Base-by-base conservation (phyloP, 2,329 filamentous ascomycete genomes). In the Amesomyces nigricolor region DNA sequence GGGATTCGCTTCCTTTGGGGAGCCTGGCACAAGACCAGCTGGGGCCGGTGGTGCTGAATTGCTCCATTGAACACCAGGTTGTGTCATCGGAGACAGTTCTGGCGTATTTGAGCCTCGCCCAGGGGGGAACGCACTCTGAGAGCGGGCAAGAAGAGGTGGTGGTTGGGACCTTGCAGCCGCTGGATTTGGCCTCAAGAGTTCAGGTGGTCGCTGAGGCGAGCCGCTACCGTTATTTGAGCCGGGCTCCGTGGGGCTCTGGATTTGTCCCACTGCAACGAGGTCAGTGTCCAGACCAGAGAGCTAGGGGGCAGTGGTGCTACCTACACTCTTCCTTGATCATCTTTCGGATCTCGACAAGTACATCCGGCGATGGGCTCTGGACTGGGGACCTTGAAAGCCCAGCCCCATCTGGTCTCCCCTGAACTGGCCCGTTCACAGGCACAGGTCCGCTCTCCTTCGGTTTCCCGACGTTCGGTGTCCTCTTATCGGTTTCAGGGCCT, bases 1-100 rank as follows among this genome's bases (percentile, higher is more conserved):
- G 1, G 80, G 79, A 1, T 80, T 84, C 58, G 78, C 67, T 57
- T 83, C 80, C 32, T 71, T 64, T 11, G 48, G 40, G 4, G 44
- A 43, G 11, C 40, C 11, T 17, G 38, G n/a, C 2, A 14, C 22
- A 14, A 26, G 8, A 4, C 35, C 29, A 8, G 29, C n/a, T 2
- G 47, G 50, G 3, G 46, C 44, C 14, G 48, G 37, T 8, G 47
- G 47, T 10, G 43, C 37, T 45, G 47, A 14, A 14, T 45, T 43
- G 44, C 47, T 46, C 50, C 50, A 56, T 38, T 52, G 54, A 2
- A 54, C 47, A 4, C 53, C 53, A 10, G 54, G 29, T 4, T 53
- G 50, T 45, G 37, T 39, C 16, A 44, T 53, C 10, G 38, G 50
- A 9, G 19, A 43, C 10, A 37, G n/a, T 11, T 14, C 39, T 10